These are phyloP conservation scores for Coemansia sp. DNA, from an alignment of 192 early-diverging fungal genomes.

Conservation along the genomic window DNA sequence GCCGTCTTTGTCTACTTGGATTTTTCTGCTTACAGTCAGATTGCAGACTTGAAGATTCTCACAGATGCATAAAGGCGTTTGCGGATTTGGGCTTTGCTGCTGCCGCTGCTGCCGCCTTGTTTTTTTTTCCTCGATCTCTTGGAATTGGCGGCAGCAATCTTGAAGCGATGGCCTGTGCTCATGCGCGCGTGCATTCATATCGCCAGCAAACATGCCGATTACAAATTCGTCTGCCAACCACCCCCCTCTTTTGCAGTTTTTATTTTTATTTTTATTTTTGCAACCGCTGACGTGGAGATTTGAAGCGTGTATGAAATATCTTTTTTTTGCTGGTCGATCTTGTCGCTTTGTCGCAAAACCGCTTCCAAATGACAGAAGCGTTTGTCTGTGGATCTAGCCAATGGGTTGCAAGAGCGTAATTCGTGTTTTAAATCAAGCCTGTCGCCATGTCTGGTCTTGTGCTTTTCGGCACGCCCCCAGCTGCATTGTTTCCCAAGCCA, in stretches of 20 bases:
- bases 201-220: background rate
- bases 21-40: too few relatives aligned
- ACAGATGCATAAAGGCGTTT: background rate
- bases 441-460: background rate
- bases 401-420: background rate
- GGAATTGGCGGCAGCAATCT: background rate
- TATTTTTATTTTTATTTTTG: background rate
- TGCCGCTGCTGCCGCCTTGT: background rate
- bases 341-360: too few relatives aligned
- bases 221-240: background rate
- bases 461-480: background rate
- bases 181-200: background rate
- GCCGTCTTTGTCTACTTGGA: too few relatives aligned
- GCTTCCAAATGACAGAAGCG: too few relatives aligned
- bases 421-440: background rate
- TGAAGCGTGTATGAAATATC: background rate
- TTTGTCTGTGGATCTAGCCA: background rate
- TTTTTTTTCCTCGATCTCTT: background rate
- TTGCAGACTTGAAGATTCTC: too few relatives aligned
- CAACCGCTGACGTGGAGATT: background rate
- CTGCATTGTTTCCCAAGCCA: background rate
- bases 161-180: conserved; percentile 16
- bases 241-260: background rate
- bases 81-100: background rate
- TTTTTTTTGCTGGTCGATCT: too few relatives aligned